Conservation (phyloP, 176 grass and related monocot genomes). For the Oryza nivara region DNA sequence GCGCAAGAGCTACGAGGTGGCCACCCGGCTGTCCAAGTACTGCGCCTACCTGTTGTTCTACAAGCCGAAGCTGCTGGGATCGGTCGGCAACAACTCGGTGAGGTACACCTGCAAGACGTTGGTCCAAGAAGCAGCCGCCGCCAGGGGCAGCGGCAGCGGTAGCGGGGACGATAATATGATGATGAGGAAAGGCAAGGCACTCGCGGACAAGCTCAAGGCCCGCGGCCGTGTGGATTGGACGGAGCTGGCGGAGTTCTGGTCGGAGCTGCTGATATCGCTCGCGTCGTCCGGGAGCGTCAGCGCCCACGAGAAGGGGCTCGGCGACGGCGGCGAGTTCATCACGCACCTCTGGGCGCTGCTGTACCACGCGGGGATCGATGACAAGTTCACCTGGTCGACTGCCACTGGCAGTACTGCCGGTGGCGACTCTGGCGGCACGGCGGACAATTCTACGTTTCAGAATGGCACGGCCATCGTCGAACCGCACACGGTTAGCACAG, state of each 20-base stretch:
- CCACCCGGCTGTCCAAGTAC: constrained; percentile 40
- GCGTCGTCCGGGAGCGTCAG: constrained; percentile 4
- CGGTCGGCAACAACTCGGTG: not conserved
- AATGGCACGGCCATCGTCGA: not conserved
- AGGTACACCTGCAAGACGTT: constrained; percentile 25
- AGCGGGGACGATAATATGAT: not conserved
- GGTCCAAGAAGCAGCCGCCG: not conserved
- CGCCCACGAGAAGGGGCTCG: constrained; percentile 39
- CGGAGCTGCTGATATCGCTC: constrained; percentile 34
- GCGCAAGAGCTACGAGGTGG: not conserved
- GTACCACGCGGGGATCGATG: constrained; percentile 38
- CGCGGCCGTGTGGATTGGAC: not conserved
- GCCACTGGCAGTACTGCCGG: not conserved
- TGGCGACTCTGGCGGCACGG: not conserved
- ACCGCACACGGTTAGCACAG: not conserved
- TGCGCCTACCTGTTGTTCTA: constrained; percentile 54
- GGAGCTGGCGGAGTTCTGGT: constrained; percentile 43
- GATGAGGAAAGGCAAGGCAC: not conserved
- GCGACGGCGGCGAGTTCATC: constrained; percentile 53
- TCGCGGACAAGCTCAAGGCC: not conserved
- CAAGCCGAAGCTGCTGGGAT: constrained; percentile 38
- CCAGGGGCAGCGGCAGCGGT: no score
- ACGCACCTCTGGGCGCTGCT: constrained; percentile 54
- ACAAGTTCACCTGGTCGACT: not conserved
- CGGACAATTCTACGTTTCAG: not conserved